Evolutionary conservation across 2,329 filamentous ascomycete genomes (phyloP).

Genomic region (Leptographium wingfieldii): DNA sequence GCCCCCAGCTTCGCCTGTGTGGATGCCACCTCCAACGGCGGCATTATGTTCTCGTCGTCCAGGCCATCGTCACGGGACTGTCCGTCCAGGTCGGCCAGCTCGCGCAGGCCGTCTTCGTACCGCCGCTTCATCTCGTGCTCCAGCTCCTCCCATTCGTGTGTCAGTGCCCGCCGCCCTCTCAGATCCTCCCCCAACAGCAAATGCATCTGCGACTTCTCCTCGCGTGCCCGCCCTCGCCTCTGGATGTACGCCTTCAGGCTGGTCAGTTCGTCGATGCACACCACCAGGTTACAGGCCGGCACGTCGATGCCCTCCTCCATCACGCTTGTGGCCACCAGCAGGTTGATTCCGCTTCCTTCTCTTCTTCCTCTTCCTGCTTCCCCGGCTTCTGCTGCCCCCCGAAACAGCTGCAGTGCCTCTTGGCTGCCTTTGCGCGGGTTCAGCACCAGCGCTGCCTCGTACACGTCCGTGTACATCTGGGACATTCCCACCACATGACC

Average conservation of each 20-base stretch:
- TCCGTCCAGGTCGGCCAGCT: slow-evolving; percentile 31
- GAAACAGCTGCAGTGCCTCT: slow-evolving; percentile 36
- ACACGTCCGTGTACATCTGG: not conserved
- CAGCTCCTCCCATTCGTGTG: slow-evolving; percentile 46
- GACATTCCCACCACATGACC: slow-evolving; percentile 40
- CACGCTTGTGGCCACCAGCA: slow-evolving; percentile 51
- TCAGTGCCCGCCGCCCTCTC: not conserved
- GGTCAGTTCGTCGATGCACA: slow-evolving; percentile 42
- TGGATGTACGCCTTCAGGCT: slow-evolving; percentile 48
- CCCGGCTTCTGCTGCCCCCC: slow-evolving; percentile 14
- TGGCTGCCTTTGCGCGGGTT: slow-evolving; percentile 20
- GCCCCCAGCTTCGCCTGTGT: slow-evolving; percentile 56
- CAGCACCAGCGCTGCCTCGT: slow-evolving; percentile 17
- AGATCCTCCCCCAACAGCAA: slow-evolving; percentile 24
- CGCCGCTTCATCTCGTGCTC: slow-evolving; percentile 61
- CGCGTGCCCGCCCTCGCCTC: slow-evolving; percentile 39
- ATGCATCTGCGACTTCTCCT: slow-evolving; percentile 36
- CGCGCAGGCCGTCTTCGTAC: slow-evolving; percentile 53
- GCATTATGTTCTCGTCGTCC: slow-evolving; percentile 18
- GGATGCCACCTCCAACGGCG: slow-evolving; percentile 14
- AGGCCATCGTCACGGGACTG: slow-evolving; percentile 29
- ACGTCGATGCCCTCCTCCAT: slow-evolving; percentile 58
- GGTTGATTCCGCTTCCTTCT: slow-evolving; percentile 31
- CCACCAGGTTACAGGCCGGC: slow-evolving; percentile 48
- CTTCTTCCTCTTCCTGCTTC: too few species aligned